Evolutionary conservation across 768 basidiomycete genomes (phyloP).

Genomic region (Scleroderma citrinum): DNA sequence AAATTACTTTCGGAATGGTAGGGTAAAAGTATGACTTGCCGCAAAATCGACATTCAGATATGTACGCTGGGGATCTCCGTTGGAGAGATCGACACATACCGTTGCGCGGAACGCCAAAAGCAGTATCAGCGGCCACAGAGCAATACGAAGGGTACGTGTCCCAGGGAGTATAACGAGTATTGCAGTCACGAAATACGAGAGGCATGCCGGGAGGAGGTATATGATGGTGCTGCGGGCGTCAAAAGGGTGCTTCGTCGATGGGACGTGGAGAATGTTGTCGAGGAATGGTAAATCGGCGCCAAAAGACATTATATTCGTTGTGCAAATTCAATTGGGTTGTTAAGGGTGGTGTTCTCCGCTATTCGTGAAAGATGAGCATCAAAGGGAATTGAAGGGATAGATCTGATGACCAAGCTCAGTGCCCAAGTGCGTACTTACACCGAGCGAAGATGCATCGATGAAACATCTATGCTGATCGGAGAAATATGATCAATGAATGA

Average conservation of each 20-base stretch:
- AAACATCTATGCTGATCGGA: too few species aligned
- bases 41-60: neutral
- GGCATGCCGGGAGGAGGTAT: constrained; percentile 35
- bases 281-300: neutral
- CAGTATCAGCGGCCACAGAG: constrained; percentile 35
- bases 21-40: neutral
- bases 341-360: too few species aligned
- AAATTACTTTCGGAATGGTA: neutral
- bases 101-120: neutral
- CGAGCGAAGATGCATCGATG: too few species aligned
- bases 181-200: constrained; percentile 47
- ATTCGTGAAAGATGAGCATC: too few species aligned
- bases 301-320: too few species aligned
- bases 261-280: neutral
- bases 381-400: too few species aligned
- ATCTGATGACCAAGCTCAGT: too few species aligned
- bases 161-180: constrained; percentile 42
- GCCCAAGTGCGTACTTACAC: too few species aligned
- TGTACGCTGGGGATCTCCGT: neutral
- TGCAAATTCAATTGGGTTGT: too few species aligned
- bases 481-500: too few species aligned
- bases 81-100: neutral
- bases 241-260: constrained; percentile 19
- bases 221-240: constrained; percentile 27
- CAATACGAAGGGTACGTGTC: constrained; percentile 40